Evolutionary conservation across 306 rosid genomes (phyloP).

Genomic region (Vigna hirtella): DNA sequence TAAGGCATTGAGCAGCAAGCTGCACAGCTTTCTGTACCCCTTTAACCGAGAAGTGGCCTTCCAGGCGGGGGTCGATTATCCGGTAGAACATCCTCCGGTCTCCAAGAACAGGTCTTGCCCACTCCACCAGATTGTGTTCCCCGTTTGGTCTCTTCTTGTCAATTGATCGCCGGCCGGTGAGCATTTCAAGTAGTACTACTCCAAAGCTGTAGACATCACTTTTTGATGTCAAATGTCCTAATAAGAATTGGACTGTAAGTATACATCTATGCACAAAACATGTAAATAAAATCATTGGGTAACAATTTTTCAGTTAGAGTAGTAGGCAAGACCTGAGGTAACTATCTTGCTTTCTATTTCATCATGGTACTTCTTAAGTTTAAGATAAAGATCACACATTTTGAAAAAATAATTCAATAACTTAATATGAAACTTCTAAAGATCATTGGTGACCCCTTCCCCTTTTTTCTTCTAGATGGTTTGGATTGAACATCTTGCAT

Average conservation of each 20-base stretch:
- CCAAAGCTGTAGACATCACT: slow-evolving; percentile 98
- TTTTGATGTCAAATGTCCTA: slow-evolving; percentile 93
- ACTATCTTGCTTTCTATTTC: slow-evolving; percentile 12
- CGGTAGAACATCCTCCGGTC: slow-evolving; percentile 78
- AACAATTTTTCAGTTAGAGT: background rate
- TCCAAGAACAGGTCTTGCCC: slow-evolving; percentile 85
- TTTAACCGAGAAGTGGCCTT: slow-evolving; percentile 93
- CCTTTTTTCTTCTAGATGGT: background rate
- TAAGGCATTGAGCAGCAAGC: slow-evolving; percentile 83
- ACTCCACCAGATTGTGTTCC: slow-evolving; percentile 92
- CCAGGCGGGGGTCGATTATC: slow-evolving; percentile 88
- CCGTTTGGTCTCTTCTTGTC: slow-evolving; percentile 94
- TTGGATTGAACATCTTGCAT: background rate
- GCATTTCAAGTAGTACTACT: slow-evolving; percentile 92
- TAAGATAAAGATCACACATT: slow-evolving; percentile 19
- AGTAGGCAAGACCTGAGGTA: slow-evolving; percentile 16
- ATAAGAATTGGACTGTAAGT: slow-evolving; percentile 21
- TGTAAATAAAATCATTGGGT: slow-evolving; percentile 4
- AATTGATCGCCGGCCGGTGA: slow-evolving; percentile 89
- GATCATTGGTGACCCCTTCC: background rate
- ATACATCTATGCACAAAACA: background rate
- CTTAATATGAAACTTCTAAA: slow-evolving; percentile 14
- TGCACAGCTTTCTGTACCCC: slow-evolving; percentile 82
- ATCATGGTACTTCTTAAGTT: slow-evolving; percentile 7
- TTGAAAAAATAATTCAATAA: background rate